These are phyloP conservation scores for Dichotomopilus funicola DNA, from an alignment of 2,329 filamentous ascomycete species.

Conservation along the genomic window DNA sequence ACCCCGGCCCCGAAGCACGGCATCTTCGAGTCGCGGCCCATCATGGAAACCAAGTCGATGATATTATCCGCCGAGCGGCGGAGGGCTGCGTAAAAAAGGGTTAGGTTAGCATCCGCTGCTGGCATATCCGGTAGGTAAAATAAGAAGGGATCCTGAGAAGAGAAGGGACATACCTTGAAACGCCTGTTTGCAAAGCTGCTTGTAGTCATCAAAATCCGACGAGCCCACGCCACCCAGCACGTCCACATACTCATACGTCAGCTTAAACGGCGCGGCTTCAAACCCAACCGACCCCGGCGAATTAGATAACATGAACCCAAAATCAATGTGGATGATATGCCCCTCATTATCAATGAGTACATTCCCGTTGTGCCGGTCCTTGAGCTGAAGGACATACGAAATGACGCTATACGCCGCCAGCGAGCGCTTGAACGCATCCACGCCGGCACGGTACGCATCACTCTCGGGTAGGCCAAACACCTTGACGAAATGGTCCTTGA, in stretches of 20 bases:
- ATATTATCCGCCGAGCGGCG: conserved; percentile 73
- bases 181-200: conserved; percentile 71
- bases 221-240: conserved; percentile 69
- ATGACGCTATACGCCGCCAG: conserved; percentile 81
- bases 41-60: conserved; percentile 75
- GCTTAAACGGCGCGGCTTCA: conserved; percentile 79
- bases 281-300: conserved; percentile 79
- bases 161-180: conserved; percentile 58
- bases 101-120: background rate
- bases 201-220: conserved; percentile 67
- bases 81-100: conserved; percentile 46
- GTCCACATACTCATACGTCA: conserved; percentile 77
- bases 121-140: too few species aligned
- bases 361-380: conserved; percentile 82
- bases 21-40: conserved; percentile 79
- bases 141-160: background rate
- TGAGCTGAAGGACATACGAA: conserved; percentile 75
- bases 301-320: conserved; percentile 85
- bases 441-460: conserved; percentile 62
- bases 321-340: conserved; percentile 84
- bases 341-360: conserved; percentile 80
- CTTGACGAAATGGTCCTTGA: conserved; percentile 76
- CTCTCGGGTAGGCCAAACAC: conserved; percentile 66
- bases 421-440: conserved; percentile 74
- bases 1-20: conserved; percentile 73